Base-by-base conservation (phyloP, 148 eudicot genomes). In the Hydrangea macrophylla region DNA sequence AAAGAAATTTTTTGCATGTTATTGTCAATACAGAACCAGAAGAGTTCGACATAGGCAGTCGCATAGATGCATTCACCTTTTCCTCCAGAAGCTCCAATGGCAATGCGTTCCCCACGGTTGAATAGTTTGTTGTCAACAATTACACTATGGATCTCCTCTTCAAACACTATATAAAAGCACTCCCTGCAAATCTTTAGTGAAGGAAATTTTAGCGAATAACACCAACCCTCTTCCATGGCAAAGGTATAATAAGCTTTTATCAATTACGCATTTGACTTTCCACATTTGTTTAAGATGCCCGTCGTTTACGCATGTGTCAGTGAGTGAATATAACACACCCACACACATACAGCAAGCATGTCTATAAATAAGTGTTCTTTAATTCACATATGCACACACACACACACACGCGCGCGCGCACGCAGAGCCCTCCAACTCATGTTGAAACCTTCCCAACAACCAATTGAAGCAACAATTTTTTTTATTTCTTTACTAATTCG, bases 81-180 rank as follows among this genome's bases (percentile, higher is more conserved):
- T 32, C 98, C 98, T 65, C 98, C 98, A 26, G 98, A 93, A 77
- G 98, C 98, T 33, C 98, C 98, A 53, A 93, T 88, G 12, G 92
- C 98, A 58, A 90, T 68, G 24, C 96, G 95, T 63, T 93, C 98
- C 31, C 95, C 98, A 2, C 82, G 89, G 82, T 71, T 88, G 73
- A 93, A 93, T 33, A 93, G 81, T 42, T 83, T 86, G 70, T 93
- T 90, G 9, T 90, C 85, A 3, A 90, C 85, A 42, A 93, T 93
- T 4, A 84, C 92, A 50, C 58, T 69, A 72, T 93, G 98, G 64
- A 93, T 78, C 79, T 93, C 98, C 13, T 93, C 92, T 66, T 93
- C 98, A 69, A 93, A 90, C 57, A 85, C 96, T 9, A 62, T 80
- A 71, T 86, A 93, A 73, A 90, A 93, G 60, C 98, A 93, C 65